Base-by-base conservation (phyloP, 257 asterid species). In the Salvia splendens region DNA sequence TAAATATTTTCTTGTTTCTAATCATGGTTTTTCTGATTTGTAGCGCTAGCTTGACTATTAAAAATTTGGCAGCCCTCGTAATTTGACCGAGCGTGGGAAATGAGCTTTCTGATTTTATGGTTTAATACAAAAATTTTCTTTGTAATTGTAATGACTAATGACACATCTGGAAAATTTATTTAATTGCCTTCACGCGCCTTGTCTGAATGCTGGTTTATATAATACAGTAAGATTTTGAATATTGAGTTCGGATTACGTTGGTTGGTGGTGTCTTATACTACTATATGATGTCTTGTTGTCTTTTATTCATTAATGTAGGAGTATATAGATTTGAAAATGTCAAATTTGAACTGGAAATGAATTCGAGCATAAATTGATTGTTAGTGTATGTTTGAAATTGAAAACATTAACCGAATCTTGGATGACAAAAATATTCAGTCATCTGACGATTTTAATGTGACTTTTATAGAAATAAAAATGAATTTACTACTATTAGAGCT, bases 41-140 rank as follows among this genome's bases (percentile, higher is more conserved):
- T 74, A 50, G 53, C 74, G 76, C 35, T 24, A 24, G 30, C 30
- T 48, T 53, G 72, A 67, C 65, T 41, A 61, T 11, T 10, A 3
- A 52, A 54, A 40, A 55, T 47, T 58, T 48, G 10, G 17, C 12
- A 30, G 65, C 78, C 43, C 64, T 60, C 65, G 42, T 52, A 42
- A 30, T 67, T 73, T 73, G 78, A 73, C 78, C 47, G 3, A 33
- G 48, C n/a, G 35, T 71, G 62, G 43, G 62, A 72, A 64, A 43
- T 56, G 12, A 47, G 28, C 35, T 64, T 60, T 64, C 38, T 47
- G 6, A 64, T 54, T 35, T 43, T 64, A 47, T 24, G 32, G 6
- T 36, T 17, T 17, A 4, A 15, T 9, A 60, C 12, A 3, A 4
- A 3, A 12, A 4, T 62, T 17, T 42, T 4, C 9, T 15, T 12